Percentiles rank a stretch among this genome's conserved stretches.
Conservation (phyloP, 495 filamentous ascomycete species). For the Monascus purpureus region DNA sequence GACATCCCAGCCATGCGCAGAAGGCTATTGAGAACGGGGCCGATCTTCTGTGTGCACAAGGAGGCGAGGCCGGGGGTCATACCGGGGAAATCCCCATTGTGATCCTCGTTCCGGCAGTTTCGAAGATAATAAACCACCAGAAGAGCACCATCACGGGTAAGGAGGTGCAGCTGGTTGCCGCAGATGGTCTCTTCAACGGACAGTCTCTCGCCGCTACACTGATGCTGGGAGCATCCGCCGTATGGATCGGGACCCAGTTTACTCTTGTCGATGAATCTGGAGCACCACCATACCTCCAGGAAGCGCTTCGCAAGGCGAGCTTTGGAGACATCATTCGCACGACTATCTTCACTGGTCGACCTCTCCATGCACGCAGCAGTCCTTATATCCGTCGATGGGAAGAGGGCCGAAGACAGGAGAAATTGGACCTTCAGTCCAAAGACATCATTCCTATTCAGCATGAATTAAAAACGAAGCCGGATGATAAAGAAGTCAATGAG, state of each 20-base stretch:
- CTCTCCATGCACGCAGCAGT: constrained; percentile 85
- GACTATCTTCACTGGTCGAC: constrained; percentile 94
- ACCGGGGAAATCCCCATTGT: constrained; percentile 84
- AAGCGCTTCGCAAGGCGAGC: constrained; percentile 80
- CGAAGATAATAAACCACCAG: constrained; percentile 61
- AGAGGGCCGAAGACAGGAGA: constrained; percentile 73
- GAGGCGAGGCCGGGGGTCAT: constrained; percentile 84
- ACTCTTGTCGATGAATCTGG: constrained; percentile 88
- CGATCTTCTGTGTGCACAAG: constrained; percentile 88
- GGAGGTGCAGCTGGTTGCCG: constrained; percentile 82
- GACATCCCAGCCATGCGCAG: constrained; percentile 94
- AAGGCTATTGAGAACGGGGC: constrained; percentile 82
- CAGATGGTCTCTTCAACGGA: constrained; percentile 89
- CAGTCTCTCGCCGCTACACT: constrained; percentile 78
- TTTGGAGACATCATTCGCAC: constrained; percentile 94
- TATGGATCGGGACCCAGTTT: constrained; percentile 96
- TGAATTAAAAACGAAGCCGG: constrained; percentile 74
- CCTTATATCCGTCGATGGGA: constrained; percentile 93
- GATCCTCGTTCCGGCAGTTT: constrained; percentile 80
- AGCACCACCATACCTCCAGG: constrained; percentile 90
- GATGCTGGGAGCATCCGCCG: constrained; percentile 81
- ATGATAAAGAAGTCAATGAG: constrained; percentile 73
- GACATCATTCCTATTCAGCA: constrained; percentile 87
- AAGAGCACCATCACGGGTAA: constrained; percentile 77
- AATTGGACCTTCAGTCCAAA: constrained; percentile 77